Conservation (phyloP, 257 asterid species). For the Perilla frutescens region DNA sequence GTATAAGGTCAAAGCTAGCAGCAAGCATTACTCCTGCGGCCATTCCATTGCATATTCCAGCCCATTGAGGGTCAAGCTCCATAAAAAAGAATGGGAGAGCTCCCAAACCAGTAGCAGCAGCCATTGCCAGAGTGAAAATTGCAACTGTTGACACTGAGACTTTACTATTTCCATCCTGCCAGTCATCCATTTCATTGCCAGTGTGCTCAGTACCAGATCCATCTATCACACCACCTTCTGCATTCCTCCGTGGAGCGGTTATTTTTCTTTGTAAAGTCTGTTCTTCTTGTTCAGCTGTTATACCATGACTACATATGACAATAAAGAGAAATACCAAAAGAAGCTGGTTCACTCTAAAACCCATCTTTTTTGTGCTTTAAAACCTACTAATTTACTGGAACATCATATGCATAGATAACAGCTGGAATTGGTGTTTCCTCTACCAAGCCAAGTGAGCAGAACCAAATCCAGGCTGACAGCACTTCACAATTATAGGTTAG, state of each 20-base stretch:
- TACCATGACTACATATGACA: slow-evolving; percentile 40
- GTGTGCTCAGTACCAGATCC: slow-evolving; percentile 84
- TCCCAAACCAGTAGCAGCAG: slow-evolving; percentile 98
- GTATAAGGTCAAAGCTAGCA: slow-evolving; percentile 98
- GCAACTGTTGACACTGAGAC: slow-evolving; percentile 95
- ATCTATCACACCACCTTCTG: slow-evolving; percentile 71
- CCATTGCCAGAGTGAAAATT: slow-evolving; percentile 87
- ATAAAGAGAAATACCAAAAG: slow-evolving; percentile 50
- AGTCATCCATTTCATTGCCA: slow-evolving; percentile 45
- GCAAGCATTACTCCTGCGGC: slow-evolving; percentile 99
- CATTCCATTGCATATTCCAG: slow-evolving; percentile 97
- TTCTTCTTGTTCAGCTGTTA: slow-evolving; percentile 49
- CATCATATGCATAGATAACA: slow-evolving; percentile 21
- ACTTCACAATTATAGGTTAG: slow-evolving; percentile 26
- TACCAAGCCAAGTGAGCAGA: slow-evolving; percentile 31
- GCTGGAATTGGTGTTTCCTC: slow-evolving; percentile 10
- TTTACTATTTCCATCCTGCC: slow-evolving; percentile 55
- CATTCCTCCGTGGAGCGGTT: slow-evolving; percentile 76
- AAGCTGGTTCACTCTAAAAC: slow-evolving; percentile 44
- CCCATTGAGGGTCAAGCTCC: slow-evolving; percentile 97
- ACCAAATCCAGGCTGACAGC: slow-evolving; percentile 17
- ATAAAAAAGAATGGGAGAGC: slow-evolving; percentile 95
- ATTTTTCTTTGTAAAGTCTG: slow-evolving; percentile 48
- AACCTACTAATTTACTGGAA: slow-evolving; percentile 26
- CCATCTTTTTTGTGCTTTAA: slow-evolving; percentile 42